Evolutionary conservation across 192 early-diverging fungal genomes (phyloP).

Genomic region (Piromyces sp.): DNA sequence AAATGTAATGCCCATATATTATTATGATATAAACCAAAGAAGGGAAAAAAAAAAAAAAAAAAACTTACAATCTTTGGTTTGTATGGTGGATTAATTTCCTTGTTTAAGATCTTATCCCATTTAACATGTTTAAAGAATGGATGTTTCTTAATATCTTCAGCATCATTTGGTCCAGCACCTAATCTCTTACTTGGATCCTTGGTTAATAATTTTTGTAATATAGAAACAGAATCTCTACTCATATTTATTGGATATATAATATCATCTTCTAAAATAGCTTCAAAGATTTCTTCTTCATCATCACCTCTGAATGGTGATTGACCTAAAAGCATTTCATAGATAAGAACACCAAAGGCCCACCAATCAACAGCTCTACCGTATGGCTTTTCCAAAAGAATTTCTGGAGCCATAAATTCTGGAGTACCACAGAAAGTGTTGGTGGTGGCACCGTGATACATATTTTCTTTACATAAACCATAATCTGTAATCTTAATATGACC

Average conservation of each 20-base stretch:
- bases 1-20: too few relatives aligned
- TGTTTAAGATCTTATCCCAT: slow-evolving; percentile 88
- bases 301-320: slow-evolving; percentile 75
- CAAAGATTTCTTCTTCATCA: slow-evolving; percentile 96
- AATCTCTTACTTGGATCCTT: slow-evolving; percentile 74
- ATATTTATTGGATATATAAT: slow-evolving; percentile 88
- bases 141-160: slow-evolving; percentile 84
- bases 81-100: slow-evolving; percentile 77
- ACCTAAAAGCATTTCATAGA: neutral
- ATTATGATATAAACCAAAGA: too few relatives aligned
- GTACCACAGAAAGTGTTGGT: slow-evolving; percentile 1
- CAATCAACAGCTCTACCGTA: neutral
- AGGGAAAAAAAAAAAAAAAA: too few relatives aligned
- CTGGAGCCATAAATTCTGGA: slow-evolving; percentile 1
- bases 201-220: slow-evolving; percentile 77
- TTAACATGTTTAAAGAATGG: slow-evolving; percentile 86
- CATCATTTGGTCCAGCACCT: slow-evolving; percentile 65
- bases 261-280: slow-evolving; percentile 90
- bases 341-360: neutral
- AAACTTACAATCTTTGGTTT: slow-evolving; percentile 64
- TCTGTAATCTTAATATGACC: neutral
- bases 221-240: slow-evolving; percentile 77
- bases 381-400: neutral
- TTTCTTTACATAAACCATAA: slow-evolving; percentile 2
- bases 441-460: neutral